Evolutionary conservation across 179 eudicot genomes (phyloP).

Genomic region (Camellia oleifera): DNA sequence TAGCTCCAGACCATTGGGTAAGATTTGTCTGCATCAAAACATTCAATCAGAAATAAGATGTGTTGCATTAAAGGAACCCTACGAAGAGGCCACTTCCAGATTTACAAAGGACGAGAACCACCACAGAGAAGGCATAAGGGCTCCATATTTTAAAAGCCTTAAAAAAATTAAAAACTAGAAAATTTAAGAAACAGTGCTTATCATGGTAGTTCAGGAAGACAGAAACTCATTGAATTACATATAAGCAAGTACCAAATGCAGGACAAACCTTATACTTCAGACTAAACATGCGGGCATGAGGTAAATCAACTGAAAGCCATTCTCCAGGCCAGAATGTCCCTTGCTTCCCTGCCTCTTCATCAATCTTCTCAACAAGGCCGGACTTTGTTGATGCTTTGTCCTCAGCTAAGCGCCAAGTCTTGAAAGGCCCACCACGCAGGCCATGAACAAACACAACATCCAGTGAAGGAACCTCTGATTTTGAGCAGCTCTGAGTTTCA

Average conservation of each 20-base stretch:
- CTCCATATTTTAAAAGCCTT: neutral
- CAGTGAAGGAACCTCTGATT: conserved; percentile 40
- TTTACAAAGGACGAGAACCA: neutral
- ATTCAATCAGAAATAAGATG: conserved; percentile 21
- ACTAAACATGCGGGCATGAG: conserved; percentile 92
- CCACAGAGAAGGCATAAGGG: neutral
- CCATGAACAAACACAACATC: conserved; percentile 97
- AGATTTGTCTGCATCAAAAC: conserved; percentile 81
- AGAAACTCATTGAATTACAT: neutral
- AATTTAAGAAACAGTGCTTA: neutral
- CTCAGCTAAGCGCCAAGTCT: conserved; percentile 95
- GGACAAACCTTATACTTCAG: conserved; percentile 91
- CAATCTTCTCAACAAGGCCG: conserved; percentile 97
- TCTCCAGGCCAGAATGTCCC: conserved; percentile 99
- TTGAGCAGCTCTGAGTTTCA: conserved; percentile 27
- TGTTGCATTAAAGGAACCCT: neutral
- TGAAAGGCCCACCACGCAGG: conserved; percentile 94
- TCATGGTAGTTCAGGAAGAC: neutral
- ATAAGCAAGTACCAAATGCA: conserved; percentile 3
- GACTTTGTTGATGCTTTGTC: conserved; percentile 94
- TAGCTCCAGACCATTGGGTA: conserved; percentile 99
- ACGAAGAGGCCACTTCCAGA: conserved; percentile 9
- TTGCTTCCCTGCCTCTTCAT: conserved; percentile 95
- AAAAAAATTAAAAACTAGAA: neutral
- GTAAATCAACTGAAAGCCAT: conserved; percentile 94